Conservation (phyloP, 352 stramenopile species). For the Phytophthora pistaciae region DNA sequence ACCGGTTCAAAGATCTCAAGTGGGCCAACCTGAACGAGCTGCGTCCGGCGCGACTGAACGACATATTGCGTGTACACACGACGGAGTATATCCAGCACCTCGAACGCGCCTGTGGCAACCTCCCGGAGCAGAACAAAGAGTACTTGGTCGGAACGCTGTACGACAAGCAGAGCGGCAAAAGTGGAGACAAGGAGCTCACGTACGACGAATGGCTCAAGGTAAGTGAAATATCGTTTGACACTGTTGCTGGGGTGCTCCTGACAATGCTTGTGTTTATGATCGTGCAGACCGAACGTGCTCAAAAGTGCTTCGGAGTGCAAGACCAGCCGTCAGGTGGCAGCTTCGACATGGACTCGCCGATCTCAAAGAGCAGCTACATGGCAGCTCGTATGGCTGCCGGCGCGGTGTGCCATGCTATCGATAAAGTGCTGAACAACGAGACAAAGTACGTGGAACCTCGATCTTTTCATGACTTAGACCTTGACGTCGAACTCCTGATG, state of each 20-base stretch:
- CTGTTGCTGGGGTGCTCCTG: not conserved
- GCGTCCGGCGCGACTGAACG: constrained; percentile 54
- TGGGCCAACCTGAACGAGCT: constrained; percentile 73
- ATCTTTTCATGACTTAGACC: not conserved
- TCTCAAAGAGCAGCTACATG: constrained; percentile 69
- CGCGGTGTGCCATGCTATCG: constrained; percentile 69
- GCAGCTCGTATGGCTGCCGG: constrained; percentile 63
- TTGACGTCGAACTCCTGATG: not conserved
- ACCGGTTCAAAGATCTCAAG: constrained; percentile 65
- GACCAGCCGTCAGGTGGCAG: constrained; percentile 56
- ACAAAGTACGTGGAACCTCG: constrained; percentile 47
- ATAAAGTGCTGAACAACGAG: constrained; percentile 67
- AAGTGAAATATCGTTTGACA: not conserved
- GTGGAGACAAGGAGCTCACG: constrained; percentile 35
- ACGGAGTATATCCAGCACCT: constrained; percentile 74
- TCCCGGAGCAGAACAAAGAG: constrained; percentile 60
- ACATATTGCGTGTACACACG: constrained; percentile 73
- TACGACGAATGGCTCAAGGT: constrained; percentile 64
- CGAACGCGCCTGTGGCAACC: constrained; percentile 44
- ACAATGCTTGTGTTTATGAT: not conserved
- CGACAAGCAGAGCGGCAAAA: constrained; percentile 22
- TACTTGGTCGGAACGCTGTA: constrained; percentile 54
- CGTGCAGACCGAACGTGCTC: constrained; percentile 51
- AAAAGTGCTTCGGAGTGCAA: constrained; percentile 55
- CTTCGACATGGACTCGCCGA: constrained; percentile 74